phyloP scores from a whole-genome alignment of 441 rosid species.

The Erodium chrysanthum region DNA sequence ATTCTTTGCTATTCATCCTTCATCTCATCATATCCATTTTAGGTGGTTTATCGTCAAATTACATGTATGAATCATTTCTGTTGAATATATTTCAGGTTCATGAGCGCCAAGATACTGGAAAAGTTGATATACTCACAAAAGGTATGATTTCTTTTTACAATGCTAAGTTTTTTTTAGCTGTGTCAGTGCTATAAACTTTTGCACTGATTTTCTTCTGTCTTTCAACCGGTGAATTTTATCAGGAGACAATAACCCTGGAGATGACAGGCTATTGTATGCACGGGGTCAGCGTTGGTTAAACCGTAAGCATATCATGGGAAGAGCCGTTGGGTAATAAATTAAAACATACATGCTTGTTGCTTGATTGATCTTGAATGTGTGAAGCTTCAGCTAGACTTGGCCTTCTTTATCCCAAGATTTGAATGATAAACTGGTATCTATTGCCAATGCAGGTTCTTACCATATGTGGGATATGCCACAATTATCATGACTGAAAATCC shows the following conservation, averaged over 20 bases:
- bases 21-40: neutral
- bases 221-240: conserved; percentile 16
- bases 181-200: neutral
- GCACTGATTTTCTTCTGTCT: conserved; percentile 10
- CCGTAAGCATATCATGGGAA: conserved; percentile 77
- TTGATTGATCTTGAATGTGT: neutral
- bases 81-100: conserved; percentile 40
- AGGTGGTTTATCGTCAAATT: neutral
- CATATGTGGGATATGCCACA: conserved; percentile 90
- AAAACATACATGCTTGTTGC: no score
- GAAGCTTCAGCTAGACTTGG: no score
- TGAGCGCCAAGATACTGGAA: conserved; percentile 35
- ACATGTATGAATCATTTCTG: neutral
- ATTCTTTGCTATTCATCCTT: neutral
- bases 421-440: neutral
- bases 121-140: conserved; percentile 61
- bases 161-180: no score
- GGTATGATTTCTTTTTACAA: conserved; percentile 25
- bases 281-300: conserved; percentile 86
- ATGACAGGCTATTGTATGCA: conserved; percentile 80
- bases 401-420: neutral
- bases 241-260: conserved; percentile 75
- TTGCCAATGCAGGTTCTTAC: conserved; percentile 50
- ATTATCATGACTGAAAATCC: conserved; percentile 89
- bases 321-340: conserved; percentile 85